phyloP scores from a whole-genome alignment of 2,329 filamentous ascomycete species.

The Teratosphaeria epicoccoides region DNA sequence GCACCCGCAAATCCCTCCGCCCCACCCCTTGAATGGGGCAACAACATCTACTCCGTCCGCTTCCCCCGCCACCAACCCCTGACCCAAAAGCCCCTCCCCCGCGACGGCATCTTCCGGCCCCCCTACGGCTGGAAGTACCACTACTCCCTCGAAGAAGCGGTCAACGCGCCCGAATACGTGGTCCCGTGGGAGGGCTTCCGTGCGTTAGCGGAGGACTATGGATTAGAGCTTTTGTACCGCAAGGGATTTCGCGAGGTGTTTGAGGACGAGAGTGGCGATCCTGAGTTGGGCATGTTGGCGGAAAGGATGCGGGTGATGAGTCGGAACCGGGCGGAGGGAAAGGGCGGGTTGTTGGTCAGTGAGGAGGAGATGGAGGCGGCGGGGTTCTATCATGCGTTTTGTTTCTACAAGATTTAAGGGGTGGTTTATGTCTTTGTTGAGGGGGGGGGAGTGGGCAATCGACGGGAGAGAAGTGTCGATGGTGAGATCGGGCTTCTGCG shows the following conservation, averaged over 20 bases:
- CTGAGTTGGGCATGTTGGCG: constrained; percentile 68
- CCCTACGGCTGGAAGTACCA: constrained; percentile 97
- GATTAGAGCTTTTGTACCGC: constrained; percentile 88
- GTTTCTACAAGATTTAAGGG: constrained; percentile 67
- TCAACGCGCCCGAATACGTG: constrained; percentile 94
- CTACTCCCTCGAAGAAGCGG: constrained; percentile 90
- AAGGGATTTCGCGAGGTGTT: constrained; percentile 86
- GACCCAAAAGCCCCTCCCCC: constrained; percentile 37
- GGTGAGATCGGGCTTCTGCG: too few species aligned
- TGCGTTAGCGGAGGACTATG: constrained; percentile 90
- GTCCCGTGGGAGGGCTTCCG: constrained; percentile 98
- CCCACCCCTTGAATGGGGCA: constrained; percentile 66
- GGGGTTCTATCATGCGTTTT: constrained; percentile 84
- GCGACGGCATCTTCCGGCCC: constrained; percentile 83
- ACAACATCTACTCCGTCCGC: constrained; percentile 80
- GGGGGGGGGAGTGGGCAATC: too few species aligned
- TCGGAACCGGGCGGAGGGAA: constrained; percentile 40
- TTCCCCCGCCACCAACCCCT: constrained; percentile 57
- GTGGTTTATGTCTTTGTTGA: too few species aligned
- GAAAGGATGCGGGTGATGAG: constrained; percentile 92
- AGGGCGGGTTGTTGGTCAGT: constrained; percentile 53
- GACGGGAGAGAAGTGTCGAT: too few species aligned
- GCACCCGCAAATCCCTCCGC: constrained; percentile 4
- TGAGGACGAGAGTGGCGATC: constrained; percentile 80
- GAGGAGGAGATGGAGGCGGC: constrained; percentile 88